phyloP scores from a whole-genome alignment of 2,329 filamentous ascomycete genomes.

The Paecilomyces fulvus region DNA sequence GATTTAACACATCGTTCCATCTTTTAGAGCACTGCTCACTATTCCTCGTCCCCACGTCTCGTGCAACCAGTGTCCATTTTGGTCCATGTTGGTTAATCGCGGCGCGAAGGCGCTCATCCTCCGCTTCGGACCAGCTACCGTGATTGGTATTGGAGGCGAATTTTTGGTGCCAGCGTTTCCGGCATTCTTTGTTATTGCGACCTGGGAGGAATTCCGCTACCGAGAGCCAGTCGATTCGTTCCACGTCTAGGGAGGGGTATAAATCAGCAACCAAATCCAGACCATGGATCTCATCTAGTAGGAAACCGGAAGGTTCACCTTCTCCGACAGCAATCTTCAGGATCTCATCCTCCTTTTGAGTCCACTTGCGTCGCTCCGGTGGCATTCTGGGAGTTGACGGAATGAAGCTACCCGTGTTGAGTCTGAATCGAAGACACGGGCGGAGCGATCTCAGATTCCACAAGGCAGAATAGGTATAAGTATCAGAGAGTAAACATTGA shows the following conservation, averaged over 20 bases:
- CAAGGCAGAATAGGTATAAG: background rate
- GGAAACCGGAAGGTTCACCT: background rate
- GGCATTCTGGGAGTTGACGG: background rate
- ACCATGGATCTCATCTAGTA: background rate
- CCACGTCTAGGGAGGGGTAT: slow-evolving; percentile 3
- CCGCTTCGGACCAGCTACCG: slow-evolving; percentile 5
- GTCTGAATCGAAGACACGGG: background rate
- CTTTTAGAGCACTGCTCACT: slow-evolving; percentile 9
- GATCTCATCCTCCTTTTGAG: background rate
- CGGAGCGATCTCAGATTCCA: background rate
- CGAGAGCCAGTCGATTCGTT: slow-evolving; percentile 7
- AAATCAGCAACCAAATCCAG: background rate
- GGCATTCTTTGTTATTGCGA: slow-evolving; percentile 8
- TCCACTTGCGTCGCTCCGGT: background rate
- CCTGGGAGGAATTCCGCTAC: slow-evolving; percentile 7
- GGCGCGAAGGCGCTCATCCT: slow-evolving; percentile 6
- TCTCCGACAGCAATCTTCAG: background rate
- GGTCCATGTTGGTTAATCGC: slow-evolving; percentile 7
- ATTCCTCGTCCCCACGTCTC: slow-evolving; percentile 8
- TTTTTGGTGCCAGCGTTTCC: slow-evolving; percentile 8
- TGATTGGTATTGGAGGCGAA: slow-evolving; percentile 7
- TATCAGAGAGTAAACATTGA: background rate
- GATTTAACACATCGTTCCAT: slow-evolving; percentile 9
- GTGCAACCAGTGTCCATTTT: slow-evolving; percentile 8
- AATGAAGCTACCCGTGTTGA: too few relatives aligned